phyloP scores from a whole-genome alignment of 2,329 filamentous ascomycete genomes.

The Pseudopithomyces chartarum region DNA sequence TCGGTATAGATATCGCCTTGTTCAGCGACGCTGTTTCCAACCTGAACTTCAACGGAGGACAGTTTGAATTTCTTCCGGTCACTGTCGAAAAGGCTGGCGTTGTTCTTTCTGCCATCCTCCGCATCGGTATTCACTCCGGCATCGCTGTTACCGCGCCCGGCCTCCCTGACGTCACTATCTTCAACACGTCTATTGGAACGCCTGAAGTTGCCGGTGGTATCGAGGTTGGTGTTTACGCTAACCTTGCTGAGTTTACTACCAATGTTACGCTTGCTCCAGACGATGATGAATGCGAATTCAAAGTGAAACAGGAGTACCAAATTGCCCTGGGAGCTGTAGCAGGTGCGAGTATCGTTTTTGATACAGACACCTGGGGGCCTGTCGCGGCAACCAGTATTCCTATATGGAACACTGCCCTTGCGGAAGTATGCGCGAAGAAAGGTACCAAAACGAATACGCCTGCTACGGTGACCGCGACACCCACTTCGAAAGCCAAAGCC shows the following conservation, averaged over 20 bases:
- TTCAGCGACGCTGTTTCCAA: conserved; percentile 57
- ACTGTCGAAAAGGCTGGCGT: conserved; percentile 53
- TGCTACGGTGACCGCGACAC: conserved; percentile 20
- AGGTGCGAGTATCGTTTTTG: conserved; percentile 57
- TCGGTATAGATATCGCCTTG: conserved; percentile 55
- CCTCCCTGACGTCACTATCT: background rate
- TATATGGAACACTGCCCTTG: conserved; percentile 59
- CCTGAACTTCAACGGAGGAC: conserved; percentile 56
- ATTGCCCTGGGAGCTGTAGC: conserved; percentile 60
- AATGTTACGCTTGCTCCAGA: conserved; percentile 53
- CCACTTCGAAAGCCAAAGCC: conserved; percentile 15
- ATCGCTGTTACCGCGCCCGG: conserved; percentile 14
- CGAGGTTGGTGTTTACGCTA: conserved; percentile 55
- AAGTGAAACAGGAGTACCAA: conserved; percentile 55
- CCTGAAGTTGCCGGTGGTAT: conserved; percentile 51
- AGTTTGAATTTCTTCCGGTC: conserved; percentile 63
- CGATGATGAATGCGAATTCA: conserved; percentile 50
- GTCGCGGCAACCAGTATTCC: conserved; percentile 53
- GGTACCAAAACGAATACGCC: conserved; percentile 13
- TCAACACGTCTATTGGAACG: conserved; percentile 5
- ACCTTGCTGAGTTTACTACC: conserved; percentile 60
- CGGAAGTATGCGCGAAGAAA: conserved; percentile 48
- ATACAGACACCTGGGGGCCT: conserved; percentile 56
- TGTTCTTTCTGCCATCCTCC: conserved; percentile 54
- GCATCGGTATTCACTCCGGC: conserved; percentile 55